Evolutionary conservation across 352 stramenopile species (phyloP).

Genomic region (Pseudoperonospora humuli): DNA sequence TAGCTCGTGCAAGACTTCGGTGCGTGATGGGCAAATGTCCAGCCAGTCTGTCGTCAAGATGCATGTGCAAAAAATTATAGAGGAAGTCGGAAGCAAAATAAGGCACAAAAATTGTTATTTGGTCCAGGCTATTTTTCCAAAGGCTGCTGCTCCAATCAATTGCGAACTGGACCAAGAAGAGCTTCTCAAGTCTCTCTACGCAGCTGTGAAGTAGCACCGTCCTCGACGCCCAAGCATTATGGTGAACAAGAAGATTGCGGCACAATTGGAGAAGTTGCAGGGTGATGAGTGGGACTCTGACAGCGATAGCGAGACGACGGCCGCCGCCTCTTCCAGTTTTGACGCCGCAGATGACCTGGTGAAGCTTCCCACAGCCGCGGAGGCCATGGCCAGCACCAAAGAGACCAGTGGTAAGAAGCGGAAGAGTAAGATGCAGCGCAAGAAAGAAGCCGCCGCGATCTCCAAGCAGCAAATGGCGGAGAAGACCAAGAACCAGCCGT

Average conservation of each 20-base stretch:
- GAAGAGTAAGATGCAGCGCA: constrained; percentile 43
- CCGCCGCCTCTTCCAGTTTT: constrained; percentile 21
- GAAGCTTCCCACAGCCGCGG: constrained; percentile 24
- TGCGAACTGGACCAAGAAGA: constrained; percentile 16
- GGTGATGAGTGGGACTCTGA: constrained; percentile 83
- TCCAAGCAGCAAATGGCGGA: constrained; percentile 15
- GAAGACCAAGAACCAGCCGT: constrained; percentile 36
- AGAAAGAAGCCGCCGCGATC: constrained; percentile 18
- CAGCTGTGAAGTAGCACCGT: neutral
- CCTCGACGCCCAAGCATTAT: neutral
- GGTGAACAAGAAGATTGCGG: constrained; percentile 72
- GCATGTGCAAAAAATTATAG: no score
- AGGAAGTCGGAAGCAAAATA: constrained; percentile 10
- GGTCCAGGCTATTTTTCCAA: neutral
- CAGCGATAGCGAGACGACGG: constrained; percentile 49
- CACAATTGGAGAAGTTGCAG: constrained; percentile 74
- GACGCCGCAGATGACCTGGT: constrained; percentile 49
- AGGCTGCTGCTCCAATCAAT: constrained; percentile 15
- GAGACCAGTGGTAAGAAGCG: constrained; percentile 21
- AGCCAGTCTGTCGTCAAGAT: no score
- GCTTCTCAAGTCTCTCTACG: neutral
- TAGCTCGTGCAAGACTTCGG: no score
- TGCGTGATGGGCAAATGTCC: no score
- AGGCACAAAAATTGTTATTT: constrained; percentile 2
- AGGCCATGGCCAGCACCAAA: constrained; percentile 3